Conservation (phyloP, 2,329 filamentous ascomycete genomes). For the Mollisiaceae sp. region DNA sequence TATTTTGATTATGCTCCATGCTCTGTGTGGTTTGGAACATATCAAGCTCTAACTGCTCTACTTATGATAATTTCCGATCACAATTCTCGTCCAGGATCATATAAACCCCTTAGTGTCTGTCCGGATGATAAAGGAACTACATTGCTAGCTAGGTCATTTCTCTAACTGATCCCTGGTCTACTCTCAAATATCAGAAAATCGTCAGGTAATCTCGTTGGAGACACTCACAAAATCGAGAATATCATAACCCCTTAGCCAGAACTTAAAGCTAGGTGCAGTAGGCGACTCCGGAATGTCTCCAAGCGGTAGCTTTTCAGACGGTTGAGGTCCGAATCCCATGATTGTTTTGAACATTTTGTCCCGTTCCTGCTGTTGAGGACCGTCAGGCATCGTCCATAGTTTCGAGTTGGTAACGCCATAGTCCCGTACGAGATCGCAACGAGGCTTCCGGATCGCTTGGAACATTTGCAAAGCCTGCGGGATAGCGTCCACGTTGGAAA, state of each 20-base stretch:
- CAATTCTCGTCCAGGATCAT: too few species aligned
- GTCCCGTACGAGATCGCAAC: conserved; percentile 8
- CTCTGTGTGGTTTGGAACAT: too few species aligned
- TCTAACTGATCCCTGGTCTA: neutral
- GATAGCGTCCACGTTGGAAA: neutral
- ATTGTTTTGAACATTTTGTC: conserved; percentile 9
- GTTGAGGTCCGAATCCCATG: neutral
- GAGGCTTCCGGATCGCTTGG: neutral
- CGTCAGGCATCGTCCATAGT: conserved; percentile 1
- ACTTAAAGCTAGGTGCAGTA: neutral
- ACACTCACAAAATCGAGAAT: neutral
- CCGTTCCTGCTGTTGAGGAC: neutral
- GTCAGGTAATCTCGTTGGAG: neutral
- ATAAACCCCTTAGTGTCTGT: neutral
- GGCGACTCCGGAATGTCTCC: neutral
- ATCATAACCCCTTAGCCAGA: neutral
- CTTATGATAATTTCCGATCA: too few species aligned
- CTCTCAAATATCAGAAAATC: neutral
- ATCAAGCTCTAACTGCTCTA: too few species aligned
- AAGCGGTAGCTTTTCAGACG: neutral
- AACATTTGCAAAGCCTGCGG: neutral
- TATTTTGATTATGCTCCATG: too few species aligned
- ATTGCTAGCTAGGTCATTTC: neutral
- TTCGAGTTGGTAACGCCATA: neutral
- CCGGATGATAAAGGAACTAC: neutral